phyloP scores from a whole-genome alignment of 805 yeast species.

The Yueomyces sinensis region DNA sequence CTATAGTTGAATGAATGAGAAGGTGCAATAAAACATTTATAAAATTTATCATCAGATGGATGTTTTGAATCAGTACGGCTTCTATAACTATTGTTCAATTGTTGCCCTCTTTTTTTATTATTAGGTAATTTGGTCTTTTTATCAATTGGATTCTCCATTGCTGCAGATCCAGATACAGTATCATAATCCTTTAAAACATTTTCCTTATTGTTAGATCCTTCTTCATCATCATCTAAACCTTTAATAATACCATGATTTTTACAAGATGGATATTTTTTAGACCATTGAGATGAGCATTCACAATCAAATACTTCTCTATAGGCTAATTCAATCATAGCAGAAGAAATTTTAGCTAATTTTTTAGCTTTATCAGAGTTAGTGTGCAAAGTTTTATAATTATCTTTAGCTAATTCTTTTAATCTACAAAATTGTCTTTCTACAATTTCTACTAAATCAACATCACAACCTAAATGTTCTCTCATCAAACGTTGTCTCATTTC shows the following conservation, averaged over 20 bases:
- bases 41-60: not conserved
- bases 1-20: constrained; percentile 65
- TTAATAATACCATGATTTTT: constrained; percentile 4
- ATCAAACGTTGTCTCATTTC: constrained; percentile 78
- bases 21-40: not conserved
- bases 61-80: too few species aligned
- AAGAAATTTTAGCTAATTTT: constrained; percentile 22
- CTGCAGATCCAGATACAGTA: not conserved
- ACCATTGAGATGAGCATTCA: constrained; percentile 29
- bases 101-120: not conserved
- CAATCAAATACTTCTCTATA: constrained; percentile 48
- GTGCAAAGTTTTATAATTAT: constrained; percentile 16
- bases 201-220: constrained; percentile 8
- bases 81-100: not conserved
- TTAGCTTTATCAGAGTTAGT: constrained; percentile 4
- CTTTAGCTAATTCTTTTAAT: constrained; percentile 25
- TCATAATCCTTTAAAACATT: constrained; percentile 8
- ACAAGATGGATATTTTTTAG: constrained; percentile 31
- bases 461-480: constrained; percentile 95
- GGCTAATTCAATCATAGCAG: constrained; percentile 67
- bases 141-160: not conserved
- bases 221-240: not conserved
- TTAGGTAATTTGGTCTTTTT: constrained; percentile 4
- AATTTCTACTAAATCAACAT: constrained; percentile 71
- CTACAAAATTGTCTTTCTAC: constrained; percentile 59